Conservation (phyloP, 345 rosid genomes). For the Citrus trifoliata region DNA sequence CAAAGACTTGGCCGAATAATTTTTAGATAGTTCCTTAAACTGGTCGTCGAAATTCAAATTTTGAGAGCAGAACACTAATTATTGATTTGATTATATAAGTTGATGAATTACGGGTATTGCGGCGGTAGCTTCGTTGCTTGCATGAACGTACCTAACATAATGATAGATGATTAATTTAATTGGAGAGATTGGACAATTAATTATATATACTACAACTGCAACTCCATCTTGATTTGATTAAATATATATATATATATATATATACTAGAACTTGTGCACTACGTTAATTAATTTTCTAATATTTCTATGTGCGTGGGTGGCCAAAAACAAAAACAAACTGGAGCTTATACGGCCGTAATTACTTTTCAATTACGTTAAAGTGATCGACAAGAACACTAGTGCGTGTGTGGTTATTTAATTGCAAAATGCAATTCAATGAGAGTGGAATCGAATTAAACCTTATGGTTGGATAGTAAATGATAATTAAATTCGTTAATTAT, state of each 20-base stretch:
- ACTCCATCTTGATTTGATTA: background rate
- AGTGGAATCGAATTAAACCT: background rate
- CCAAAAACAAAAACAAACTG: background rate
- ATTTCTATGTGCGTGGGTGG: too few species aligned
- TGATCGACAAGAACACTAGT: background rate
- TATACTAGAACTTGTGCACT: background rate
- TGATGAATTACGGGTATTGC: background rate
- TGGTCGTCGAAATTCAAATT: too few species aligned
- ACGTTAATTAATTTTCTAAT: background rate
- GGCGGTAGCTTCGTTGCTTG: background rate
- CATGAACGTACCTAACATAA: background rate
- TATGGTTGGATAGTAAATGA: background rate
- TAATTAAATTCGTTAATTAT: background rate
- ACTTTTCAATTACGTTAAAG: background rate
- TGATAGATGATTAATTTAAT: background rate
- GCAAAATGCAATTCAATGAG: background rate
- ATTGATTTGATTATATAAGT: background rate
- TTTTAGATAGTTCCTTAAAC: too few species aligned
- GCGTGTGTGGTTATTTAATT: too few species aligned
- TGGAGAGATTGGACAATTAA: background rate
- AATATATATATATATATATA: too few species aligned
- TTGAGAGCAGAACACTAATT: too few species aligned
- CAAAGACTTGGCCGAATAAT: too few species aligned
- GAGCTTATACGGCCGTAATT: background rate
- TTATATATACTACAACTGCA: background rate